Percentiles rank a stretch among this genome's conserved stretches.
Evolutionary conservation across 208 protist genomes (phyloP).

Genomic region (Naegleria gruberi): DNA sequence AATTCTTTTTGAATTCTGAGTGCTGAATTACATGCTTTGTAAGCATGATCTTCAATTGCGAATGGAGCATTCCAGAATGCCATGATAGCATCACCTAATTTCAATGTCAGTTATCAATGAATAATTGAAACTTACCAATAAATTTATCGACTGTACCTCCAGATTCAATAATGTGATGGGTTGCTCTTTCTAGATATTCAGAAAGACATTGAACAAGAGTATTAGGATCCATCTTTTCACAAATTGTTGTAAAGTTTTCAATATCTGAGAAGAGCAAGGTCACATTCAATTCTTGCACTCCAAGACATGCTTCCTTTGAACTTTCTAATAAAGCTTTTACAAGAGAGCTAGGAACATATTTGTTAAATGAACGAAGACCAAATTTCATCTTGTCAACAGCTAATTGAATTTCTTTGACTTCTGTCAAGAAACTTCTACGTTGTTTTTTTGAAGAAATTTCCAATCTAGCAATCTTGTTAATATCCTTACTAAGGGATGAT

Average conservation of each 20-base stretch:
- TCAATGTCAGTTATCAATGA: too few species aligned
- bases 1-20: not conserved
- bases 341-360: not conserved
- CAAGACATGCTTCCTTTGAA: not conserved
- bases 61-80: not conserved
- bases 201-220: not conserved
- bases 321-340: not conserved
- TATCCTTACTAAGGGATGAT: not conserved
- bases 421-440: not conserved
- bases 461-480: not conserved
- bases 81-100: slow-evolving; percentile 17
- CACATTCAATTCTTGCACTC: not conserved
- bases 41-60: not conserved
- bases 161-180: not conserved
- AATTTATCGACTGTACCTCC: not conserved
- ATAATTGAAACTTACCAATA: too few species aligned
- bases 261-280: slow-evolving; percentile 24
- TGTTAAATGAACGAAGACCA: not conserved
- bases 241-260: not conserved
- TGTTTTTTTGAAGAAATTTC: not conserved
- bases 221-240: not conserved
- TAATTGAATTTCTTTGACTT: not conserved
- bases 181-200: not conserved
- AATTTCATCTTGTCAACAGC: not conserved
- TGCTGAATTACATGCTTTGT: not conserved